Evolutionary conservation across 2,329 filamentous ascomycete species (phyloP), one percentile per base, ranked within the genome.

Genomic region (Xylariaceae sp.): DNA sequence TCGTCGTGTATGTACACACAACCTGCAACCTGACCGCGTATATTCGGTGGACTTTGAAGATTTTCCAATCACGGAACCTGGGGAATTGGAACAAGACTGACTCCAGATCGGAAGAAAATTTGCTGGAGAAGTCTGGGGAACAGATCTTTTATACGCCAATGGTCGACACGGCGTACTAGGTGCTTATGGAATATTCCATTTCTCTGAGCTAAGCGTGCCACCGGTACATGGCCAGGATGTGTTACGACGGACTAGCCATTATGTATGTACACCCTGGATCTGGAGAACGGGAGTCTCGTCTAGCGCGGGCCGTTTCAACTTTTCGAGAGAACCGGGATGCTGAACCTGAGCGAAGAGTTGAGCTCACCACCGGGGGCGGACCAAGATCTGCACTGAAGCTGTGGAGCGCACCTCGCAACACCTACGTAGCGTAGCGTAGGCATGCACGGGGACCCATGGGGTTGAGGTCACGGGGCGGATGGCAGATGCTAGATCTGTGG

Each of bases 41-140:
- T 42, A 42, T 42, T 10, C 9, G 37, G 37, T 42, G 8, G 48
- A 18, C 39, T 34, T 47, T 18, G 45, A 50, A 9, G 53, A 37
- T 49, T 42, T 51, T 51, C 50, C 45, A 56, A 51, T 35, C 58
- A 56, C 53, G 45, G 55, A 50, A 53, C 58, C 37, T 8, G 30
- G 53, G 53, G 45, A 35, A 51, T 18, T 35, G 51, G 55, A 61
- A 51, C 50, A 50, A 47, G 56, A 55, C 53, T 11, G 11, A 48
- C 51, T 61, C 61, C 48, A 59, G 56, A 57, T 55, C 53, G 57
- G 49, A 30, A 5, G 49, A 7, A 51, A 11, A 51, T 13, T 51
- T 50, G 44, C 59, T 56, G 58, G 59, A 57, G 53, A 58, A 63
- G 59, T 57, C 61, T 37, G 53, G 61, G 59, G 53, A 56, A 59